These are phyloP conservation scores for Singerocomus inundabilis DNA, from an alignment of 1,284 basidiomycete species.

Conservation along the genomic window DNA sequence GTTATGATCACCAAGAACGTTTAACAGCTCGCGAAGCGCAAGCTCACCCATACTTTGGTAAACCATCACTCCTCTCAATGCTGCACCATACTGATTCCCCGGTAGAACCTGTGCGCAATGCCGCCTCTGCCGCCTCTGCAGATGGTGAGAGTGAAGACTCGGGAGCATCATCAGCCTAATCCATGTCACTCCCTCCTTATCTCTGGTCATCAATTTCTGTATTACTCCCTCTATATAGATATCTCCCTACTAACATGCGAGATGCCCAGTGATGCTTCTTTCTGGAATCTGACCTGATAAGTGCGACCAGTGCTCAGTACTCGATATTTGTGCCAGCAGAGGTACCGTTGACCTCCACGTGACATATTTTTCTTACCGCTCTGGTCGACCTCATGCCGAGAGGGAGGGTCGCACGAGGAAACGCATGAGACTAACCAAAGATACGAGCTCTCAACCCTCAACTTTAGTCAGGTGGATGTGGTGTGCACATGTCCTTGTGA, in stretches of 20 bases:
- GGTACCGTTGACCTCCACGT: conserved; percentile 11
- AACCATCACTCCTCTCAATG: conserved; percentile 19
- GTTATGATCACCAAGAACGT: conserved; percentile 97
- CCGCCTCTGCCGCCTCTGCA: conserved; percentile 42
- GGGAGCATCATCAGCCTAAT: conserved; percentile 51
- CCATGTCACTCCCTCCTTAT: conserved; percentile 29
- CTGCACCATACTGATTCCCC: conserved; percentile 19
- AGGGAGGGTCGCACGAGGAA: conserved; percentile 3
- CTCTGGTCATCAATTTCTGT: conserved; percentile 29
- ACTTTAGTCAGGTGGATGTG: conserved; percentile 15
- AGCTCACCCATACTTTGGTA: conserved; percentile 87
- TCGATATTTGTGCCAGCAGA: conserved; percentile 3
- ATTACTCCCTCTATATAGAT: conserved; percentile 35
- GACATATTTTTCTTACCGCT: conserved; percentile 11
- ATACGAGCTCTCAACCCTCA: conserved; percentile 1
- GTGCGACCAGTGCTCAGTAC: conserved; percentile 21
- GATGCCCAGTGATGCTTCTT: conserved; percentile 22
- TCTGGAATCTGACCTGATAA: conserved; percentile 19
- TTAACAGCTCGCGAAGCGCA: conserved; percentile 92
- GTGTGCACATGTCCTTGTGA: conserved; percentile 16
- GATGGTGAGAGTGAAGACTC: conserved; percentile 78
- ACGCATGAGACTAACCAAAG: conserved; percentile 11
- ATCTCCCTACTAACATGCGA: conserved; percentile 22
- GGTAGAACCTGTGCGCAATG: conserved; percentile 57
- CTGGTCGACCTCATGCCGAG: conserved; percentile 8